Percentiles rank a stretch among this genome's conserved stretches.
Evolutionary conservation across 1,284 basidiomycete species (phyloP).

Genomic region (Malassezia furfur): DNA sequence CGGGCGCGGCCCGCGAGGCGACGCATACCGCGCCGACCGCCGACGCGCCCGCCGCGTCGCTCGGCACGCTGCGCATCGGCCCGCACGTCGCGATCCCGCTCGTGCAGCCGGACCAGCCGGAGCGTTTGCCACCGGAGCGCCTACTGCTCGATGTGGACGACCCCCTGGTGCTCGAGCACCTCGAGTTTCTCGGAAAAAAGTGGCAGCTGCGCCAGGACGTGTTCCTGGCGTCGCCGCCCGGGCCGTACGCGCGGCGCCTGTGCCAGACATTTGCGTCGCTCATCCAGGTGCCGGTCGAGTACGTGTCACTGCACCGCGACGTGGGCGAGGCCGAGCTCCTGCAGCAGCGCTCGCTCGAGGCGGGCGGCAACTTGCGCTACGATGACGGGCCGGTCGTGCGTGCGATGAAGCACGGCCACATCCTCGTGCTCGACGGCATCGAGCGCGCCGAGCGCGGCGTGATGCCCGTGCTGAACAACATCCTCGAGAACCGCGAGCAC

Average conservation of each 20-base stretch:
- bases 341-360: slow-evolving; percentile 41
- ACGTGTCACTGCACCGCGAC: slow-evolving; percentile 49
- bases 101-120: slow-evolving; percentile 26
- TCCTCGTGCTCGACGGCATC: slow-evolving; percentile 49
- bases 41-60: neutral
- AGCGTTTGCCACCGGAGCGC: slow-evolving; percentile 31
- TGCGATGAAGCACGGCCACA: slow-evolving; percentile 48
- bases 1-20: neutral
- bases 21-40: neutral
- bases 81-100: slow-evolving; percentile 42
- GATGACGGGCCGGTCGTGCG: slow-evolving; percentile 47
- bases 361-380: slow-evolving; percentile 44
- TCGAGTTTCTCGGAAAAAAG: slow-evolving; percentile 45
- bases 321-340: slow-evolving; percentile 49
- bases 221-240: slow-evolving; percentile 45
- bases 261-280: slow-evolving; percentile 47
- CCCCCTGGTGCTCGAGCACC: slow-evolving; percentile 39
- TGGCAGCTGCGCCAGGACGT: slow-evolving; percentile 46
- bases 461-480: slow-evolving; percentile 49
- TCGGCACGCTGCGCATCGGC: slow-evolving; percentile 40
- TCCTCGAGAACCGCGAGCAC: slow-evolving; percentile 47
- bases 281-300: slow-evolving; percentile 46
- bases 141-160: slow-evolving; percentile 41
- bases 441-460: slow-evolving; percentile 47
- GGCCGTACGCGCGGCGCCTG: slow-evolving; percentile 48